Evolutionary conservation across 2,329 filamentous ascomycete genomes (phyloP), one percentile per base, ranked within the genome.

Genomic region (Geosmithia morbida): DNA sequence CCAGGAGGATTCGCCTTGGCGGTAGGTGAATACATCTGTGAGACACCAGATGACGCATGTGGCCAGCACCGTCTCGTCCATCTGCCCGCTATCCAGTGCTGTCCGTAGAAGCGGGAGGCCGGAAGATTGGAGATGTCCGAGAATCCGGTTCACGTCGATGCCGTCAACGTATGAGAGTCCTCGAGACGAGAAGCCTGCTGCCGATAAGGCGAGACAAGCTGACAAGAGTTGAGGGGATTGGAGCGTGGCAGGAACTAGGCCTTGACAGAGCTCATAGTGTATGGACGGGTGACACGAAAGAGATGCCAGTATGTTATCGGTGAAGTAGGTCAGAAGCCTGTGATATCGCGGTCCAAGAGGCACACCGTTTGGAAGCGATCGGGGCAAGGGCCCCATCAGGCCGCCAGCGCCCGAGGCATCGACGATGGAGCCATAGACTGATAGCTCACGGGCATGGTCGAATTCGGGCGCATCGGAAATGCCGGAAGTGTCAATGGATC

Each of bases 21-120:
- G 48, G 0, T 51, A 55, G 0, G 56, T 51, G 8, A 59, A 59
- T 0, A 59, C 56, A 17, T 59, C 57, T 1, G 57, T 53, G 1
- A 59, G 46, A 17, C 57, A 59, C 57, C 57, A 59, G 5, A 59
- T 56, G 3, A 59, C 53, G 20, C 57, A 59, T 0, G 57, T 59
- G 1, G 55, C 56, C 3, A 59, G 48, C 1, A 59, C 7, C 2
- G 53, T 50, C 6, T 58, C 57, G n/a, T 52, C 51, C n/a, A 51
- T 51, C 13, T 56, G 51, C 1, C 54, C 52, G 7, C 50, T 47
- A 10, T 49, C 51, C 2, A 59, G 11, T 0, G 56, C 56, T 2
- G 49, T 47, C 42, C 57, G 46, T 3, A 59, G n/a, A 8, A 59
- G 40, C 2, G 56, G 49, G 0, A 59, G 7, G 0, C 57, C 57